These are phyloP conservation scores for Mallotus repandus DNA, from an alignment of 441 rosid species.

Conservation along the genomic window DNA sequence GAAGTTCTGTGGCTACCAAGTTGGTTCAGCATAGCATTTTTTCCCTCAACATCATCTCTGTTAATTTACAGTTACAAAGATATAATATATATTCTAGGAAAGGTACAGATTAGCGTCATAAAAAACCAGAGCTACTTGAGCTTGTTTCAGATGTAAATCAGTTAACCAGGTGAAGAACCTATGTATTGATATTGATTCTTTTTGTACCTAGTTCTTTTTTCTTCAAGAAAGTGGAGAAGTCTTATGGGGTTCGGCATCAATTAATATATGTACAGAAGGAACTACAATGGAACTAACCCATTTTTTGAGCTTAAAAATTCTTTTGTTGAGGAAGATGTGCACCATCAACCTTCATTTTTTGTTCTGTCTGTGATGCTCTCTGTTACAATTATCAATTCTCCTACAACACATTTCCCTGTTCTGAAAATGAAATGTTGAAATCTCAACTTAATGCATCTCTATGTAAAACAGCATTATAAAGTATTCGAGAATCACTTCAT, in stretches of 20 bases:
- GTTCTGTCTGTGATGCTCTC: not conserved
- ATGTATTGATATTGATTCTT: conserved; percentile 27
- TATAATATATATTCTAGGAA: conserved; percentile 21
- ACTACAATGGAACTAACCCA: conserved; percentile 22
- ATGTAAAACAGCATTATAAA: not conserved
- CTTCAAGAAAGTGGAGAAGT: conserved; percentile 23
- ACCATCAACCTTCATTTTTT: not conserved
- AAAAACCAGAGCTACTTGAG: conserved; percentile 19
- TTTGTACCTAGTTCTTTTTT: conserved; percentile 28
- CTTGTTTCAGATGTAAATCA: conserved; percentile 38
- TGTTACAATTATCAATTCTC: not conserved
- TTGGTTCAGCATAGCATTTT: conserved; percentile 9
- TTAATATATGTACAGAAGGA: conserved; percentile 34
- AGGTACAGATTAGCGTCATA: conserved; percentile 23
- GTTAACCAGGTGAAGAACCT: conserved; percentile 27
- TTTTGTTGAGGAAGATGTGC: not conserved
- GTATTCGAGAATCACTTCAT: not conserved
- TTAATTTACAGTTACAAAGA: conserved; percentile 21
- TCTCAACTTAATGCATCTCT: not conserved
- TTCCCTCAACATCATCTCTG: conserved; percentile 19
- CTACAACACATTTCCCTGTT: not conserved
- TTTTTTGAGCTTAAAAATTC: not conserved
- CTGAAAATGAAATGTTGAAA: not conserved
- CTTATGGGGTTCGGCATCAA: conserved; percentile 20
- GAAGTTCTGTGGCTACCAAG: conserved; percentile 12